Conservation (phyloP, 495 filamentous ascomycete genomes). For the Rostrohypoxylon terebratum region DNA sequence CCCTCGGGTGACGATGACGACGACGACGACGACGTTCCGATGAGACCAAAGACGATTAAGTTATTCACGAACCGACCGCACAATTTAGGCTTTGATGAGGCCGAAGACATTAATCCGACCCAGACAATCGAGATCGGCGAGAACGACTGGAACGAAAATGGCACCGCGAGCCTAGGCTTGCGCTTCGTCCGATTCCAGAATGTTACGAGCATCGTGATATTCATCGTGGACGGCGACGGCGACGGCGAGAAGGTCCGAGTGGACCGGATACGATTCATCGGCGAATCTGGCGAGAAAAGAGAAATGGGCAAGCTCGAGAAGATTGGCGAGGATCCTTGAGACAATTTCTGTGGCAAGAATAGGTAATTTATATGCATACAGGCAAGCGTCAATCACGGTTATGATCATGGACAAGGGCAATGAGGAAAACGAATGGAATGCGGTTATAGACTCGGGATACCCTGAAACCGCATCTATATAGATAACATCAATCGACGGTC, state of each 20-base stretch:
- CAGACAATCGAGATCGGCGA: constrained; percentile 78
- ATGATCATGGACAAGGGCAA: constrained; percentile 23
- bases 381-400: constrained; percentile 32
- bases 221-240: constrained; percentile 89
- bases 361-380: constrained; percentile 15
- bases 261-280: constrained; percentile 86
- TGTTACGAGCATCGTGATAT: constrained; percentile 84
- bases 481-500: constrained; percentile 30
- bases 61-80: constrained; percentile 88
- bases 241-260: constrained; percentile 87
- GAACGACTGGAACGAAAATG: constrained; percentile 90
- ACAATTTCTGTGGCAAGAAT: constrained; percentile 54
- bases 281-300: constrained; percentile 92
- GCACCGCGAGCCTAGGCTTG: constrained; percentile 83
- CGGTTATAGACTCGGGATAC: constrained; percentile 25
- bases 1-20: constrained; percentile 63
- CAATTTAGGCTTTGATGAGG: constrained; percentile 95
- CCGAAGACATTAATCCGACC: constrained; percentile 81
- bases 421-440: constrained; percentile 28
- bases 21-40: constrained; percentile 79
- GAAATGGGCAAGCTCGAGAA: constrained; percentile 96
- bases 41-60: constrained; percentile 86
- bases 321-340: constrained; percentile 77
- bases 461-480: constrained; percentile 34
- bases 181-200: constrained; percentile 99